A percentile compares a stretch with the other conserved stretches of the same genome.
phyloP scores from a whole-genome alignment of 2,329 filamentous ascomycete genomes.

The Colletotrichum euphorbiae region DNA sequence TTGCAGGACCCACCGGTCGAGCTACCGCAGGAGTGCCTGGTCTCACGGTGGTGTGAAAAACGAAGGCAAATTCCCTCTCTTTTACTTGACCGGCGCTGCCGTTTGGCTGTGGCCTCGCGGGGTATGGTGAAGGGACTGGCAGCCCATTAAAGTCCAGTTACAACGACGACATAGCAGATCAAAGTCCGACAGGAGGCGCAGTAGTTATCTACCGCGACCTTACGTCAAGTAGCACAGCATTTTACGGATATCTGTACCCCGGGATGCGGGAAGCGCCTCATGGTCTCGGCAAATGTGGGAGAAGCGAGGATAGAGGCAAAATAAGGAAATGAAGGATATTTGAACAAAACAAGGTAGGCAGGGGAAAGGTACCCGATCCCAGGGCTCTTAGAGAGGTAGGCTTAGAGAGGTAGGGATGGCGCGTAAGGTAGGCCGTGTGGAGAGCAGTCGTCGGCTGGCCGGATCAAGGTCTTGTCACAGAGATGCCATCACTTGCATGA shows the following conservation, averaged over 20 bases:
- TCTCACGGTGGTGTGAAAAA: background rate
- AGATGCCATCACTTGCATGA: background rate
- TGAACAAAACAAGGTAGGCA: background rate
- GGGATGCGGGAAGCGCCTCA: background rate
- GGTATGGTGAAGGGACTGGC: too few species aligned
- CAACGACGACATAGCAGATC: background rate
- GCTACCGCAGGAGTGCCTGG: constrained; percentile 13
- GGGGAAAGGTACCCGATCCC: background rate
- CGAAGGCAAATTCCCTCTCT: background rate
- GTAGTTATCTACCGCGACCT: background rate
- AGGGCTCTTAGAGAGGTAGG: background rate
- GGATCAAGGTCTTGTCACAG: constrained; percentile 7
- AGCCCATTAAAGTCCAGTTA: too few species aligned
- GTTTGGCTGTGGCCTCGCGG: too few species aligned
- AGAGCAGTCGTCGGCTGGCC: constrained; percentile 15
- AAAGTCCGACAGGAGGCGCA: background rate
- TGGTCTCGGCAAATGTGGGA: background rate
- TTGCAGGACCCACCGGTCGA: background rate
- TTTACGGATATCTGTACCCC: background rate
- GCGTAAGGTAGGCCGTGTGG: background rate
- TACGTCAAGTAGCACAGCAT: constrained; percentile 1
- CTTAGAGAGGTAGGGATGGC: too few species aligned
- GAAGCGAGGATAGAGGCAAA: background rate
- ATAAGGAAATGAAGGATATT: background rate
- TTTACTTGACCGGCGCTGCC: too few species aligned